phyloP scores from a whole-genome alignment of 495 filamentous ascomycete genomes.

The Geoglossum glabrum region DNA sequence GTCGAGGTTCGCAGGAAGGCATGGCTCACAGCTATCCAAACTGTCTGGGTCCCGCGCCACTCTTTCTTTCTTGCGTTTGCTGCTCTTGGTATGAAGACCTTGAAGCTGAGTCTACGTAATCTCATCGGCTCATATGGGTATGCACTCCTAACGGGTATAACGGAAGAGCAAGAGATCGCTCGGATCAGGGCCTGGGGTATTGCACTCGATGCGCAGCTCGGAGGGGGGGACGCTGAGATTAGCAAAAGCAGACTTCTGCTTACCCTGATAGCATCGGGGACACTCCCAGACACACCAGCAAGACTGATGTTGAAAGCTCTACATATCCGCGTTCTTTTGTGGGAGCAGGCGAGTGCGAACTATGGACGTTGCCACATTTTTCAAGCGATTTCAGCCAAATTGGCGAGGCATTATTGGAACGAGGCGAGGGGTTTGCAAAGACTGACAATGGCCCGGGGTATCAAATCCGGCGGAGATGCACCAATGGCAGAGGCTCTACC shows the following conservation, averaged over 20 bases:
- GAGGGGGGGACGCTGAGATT: conserved; percentile 82
- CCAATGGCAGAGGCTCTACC: conserved; percentile 46
- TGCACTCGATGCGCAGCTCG: conserved; percentile 82
- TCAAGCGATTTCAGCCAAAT: conserved; percentile 41
- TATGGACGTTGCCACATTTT: conserved; percentile 33
- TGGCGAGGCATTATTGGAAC: conserved; percentile 64
- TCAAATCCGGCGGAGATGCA: conserved; percentile 24
- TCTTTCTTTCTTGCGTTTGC: conserved; percentile 67
- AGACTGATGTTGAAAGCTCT: conserved; percentile 83
- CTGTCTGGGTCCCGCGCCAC: conserved; percentile 81
- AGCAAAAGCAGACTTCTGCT: conserved; percentile 71
- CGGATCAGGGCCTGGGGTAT: conserved; percentile 88
- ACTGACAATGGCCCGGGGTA: conserved; percentile 19
- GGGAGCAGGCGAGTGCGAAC: conserved; percentile 50
- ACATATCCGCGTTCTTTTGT: conserved; percentile 73
- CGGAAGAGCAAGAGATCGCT: conserved; percentile 67
- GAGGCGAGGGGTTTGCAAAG: conserved; percentile 45
- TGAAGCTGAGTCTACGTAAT: conserved; percentile 65
- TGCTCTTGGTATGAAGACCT: conserved; percentile 55
- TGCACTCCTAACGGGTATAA: conserved; percentile 56
- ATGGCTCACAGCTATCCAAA: conserved; percentile 89
- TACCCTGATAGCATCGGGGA: conserved; percentile 74
- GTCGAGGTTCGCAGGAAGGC: conserved; percentile 73
- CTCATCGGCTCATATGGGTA: conserved; percentile 57
- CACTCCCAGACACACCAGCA: conserved; percentile 63